Base-by-base conservation (phyloP, 2,329 filamentous ascomycete genomes). In the Tolypocladium album region DNA sequence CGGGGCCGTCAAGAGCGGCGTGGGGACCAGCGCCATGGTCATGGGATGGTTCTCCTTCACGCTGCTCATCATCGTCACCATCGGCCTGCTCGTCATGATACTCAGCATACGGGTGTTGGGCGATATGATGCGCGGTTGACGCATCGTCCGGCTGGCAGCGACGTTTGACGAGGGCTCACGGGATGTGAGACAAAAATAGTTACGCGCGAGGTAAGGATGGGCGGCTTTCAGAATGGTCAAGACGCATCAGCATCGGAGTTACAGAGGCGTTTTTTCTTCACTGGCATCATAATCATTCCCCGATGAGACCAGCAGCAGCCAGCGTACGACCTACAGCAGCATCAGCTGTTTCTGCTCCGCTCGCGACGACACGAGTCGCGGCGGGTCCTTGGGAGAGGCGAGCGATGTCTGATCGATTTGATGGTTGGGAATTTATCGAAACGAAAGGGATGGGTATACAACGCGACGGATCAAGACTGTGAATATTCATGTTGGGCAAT, bases 31-130 rank as follows among this genome's bases (percentile, higher is more conserved):
- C 45, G 93, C 94, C 60, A 97, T 99, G 90, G 90, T 97, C 22
- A 81, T 99, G 70, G 94, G 94, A 61, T 99, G 94, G 94, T 97
- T 99, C 75, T 90, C 90, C 50, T 97, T 99, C 70, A 88, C 90
- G 27, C 75, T 97, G 58, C 81, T 99, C 65, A 96, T 99, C 68
- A 88, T 97, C 63, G 93, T 97, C 58, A 97, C 93, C 56, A 94
- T 97, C 69, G 94, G 93, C 60, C 75, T 97, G 74, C 79, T 99
- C 63, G 89, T 97, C 69, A 97, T 97, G 92, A 96, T 97, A 69
- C 78, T 97, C 73, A 97, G 92, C 76, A 94, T 97, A 71, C 84
- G 87, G 66, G 82, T 96, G 60, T 77, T 97, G 65, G 82, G 85
- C 67, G 82, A 88, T 68, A 75, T 85, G 70, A 77, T 74, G 63